Percentiles rank a stretch among this genome's conserved stretches.
These are phyloP conservation scores for Fusarium sp. DNA, from an alignment of 2,329 filamentous ascomycete genomes.

Conservation along the genomic window DNA sequence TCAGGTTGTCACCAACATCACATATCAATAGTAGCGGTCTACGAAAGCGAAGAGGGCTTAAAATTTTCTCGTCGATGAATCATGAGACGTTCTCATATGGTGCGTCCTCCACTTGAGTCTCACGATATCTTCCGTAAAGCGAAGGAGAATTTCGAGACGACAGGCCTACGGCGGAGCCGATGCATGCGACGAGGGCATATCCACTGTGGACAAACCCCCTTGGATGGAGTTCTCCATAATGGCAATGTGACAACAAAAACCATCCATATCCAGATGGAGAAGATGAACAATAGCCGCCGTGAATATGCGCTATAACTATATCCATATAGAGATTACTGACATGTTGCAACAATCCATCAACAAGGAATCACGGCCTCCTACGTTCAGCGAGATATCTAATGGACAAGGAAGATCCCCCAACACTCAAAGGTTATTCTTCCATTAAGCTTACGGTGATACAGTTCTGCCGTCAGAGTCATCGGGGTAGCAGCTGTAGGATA, in stretches of 20 bases:
- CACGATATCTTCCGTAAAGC: slow-evolving; percentile 7
- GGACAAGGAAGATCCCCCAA: neutral
- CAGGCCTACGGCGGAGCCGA: slow-evolving; percentile 23
- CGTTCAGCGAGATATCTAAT: neutral
- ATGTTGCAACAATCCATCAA: slow-evolving; percentile 5
- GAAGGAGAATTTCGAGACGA: neutral
- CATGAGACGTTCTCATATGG: slow-evolving; percentile 2
- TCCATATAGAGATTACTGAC: neutral
- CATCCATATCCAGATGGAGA: neutral
- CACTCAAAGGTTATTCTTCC: neutral
- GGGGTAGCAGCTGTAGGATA: neutral
- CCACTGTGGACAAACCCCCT: slow-evolving; percentile 30
- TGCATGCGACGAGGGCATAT: slow-evolving; percentile 7
- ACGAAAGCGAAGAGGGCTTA: neutral
- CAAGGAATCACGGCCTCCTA: neutral
- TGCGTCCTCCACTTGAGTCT: slow-evolving; percentile 10
- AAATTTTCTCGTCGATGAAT: slow-evolving; percentile 12
- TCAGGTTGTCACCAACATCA: neutral
- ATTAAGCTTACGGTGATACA: neutral
- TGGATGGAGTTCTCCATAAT: slow-evolving; percentile 5
- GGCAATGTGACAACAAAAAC: slow-evolving; percentile 10
- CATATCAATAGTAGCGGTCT: slow-evolving; percentile 4
- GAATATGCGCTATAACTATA: slow-evolving; percentile 10
- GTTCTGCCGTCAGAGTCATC: neutral
- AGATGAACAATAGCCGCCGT: slow-evolving; percentile 5